Conservation (phyloP, 2,329 filamentous ascomycete species). For the Tricladium varicosporioides region DNA sequence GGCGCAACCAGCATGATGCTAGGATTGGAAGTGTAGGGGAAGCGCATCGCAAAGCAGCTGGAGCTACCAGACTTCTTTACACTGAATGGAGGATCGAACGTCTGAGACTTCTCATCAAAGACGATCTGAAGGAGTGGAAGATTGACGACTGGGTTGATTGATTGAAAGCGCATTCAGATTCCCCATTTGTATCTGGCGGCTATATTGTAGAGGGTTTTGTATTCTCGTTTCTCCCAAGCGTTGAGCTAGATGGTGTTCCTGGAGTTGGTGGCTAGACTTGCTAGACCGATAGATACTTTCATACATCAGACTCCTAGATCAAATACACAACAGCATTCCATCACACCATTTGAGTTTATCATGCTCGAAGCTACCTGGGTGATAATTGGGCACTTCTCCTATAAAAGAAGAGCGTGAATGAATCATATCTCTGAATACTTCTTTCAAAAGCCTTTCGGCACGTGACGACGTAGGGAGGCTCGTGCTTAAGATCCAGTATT, state of each 20-base stretch:
- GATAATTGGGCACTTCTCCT: no score
- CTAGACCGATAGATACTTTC: not conserved
- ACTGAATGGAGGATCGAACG: conserved; percentile 70
- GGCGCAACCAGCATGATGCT: conserved; percentile 60
- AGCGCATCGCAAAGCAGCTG: conserved; percentile 64
- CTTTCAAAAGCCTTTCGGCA: not conserved
- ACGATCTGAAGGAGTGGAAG: conserved; percentile 63
- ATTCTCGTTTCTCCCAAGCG: not conserved
- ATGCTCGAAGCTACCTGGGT: no score
- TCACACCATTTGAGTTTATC: no score
- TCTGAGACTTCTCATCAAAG: conserved; percentile 64
- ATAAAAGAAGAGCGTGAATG: no score
- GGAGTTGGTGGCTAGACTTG: not conserved
- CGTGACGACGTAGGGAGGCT: not conserved
- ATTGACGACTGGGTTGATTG: conserved; percentile 55
- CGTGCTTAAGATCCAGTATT: not conserved
- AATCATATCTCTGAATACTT: no score
- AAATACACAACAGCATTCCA: not conserved
- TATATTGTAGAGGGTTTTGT: not conserved
- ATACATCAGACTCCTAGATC: no score
- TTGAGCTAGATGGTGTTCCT: not conserved
- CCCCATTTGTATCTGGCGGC: not conserved
- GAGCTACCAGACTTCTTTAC: conserved; percentile 60
- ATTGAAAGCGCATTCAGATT: not conserved
- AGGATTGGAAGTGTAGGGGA: conserved; percentile 56